Evolutionary conservation across 2,329 filamentous ascomycete species (phyloP).

Genomic region (Lasiodiplodia gonubiensis): DNA sequence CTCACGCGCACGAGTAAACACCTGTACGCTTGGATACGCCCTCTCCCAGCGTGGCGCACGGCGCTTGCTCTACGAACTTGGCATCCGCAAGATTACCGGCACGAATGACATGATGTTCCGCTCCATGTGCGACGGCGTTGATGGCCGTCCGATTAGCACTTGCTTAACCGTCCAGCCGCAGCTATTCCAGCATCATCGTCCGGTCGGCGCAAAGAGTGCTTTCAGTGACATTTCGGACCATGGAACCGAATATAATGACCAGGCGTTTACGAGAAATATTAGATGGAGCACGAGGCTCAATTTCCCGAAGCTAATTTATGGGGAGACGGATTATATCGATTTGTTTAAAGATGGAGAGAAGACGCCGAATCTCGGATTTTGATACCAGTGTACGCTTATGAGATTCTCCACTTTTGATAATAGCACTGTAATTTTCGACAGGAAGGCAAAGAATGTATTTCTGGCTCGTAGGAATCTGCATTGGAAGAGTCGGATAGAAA

Average conservation of each 20-base stretch:
- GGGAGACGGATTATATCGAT: slow-evolving; percentile 30
- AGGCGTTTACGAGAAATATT: slow-evolving; percentile 34
- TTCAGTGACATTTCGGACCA: slow-evolving; percentile 36
- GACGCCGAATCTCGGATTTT: not conserved
- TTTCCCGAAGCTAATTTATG: slow-evolving; percentile 34
- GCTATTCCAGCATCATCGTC: slow-evolving; percentile 36
- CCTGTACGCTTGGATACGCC: slow-evolving; percentile 30
- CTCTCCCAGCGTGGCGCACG: slow-evolving; percentile 34
- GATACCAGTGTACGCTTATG: not conserved
- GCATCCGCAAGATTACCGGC: slow-evolving; percentile 32
- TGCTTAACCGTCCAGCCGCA: slow-evolving; percentile 39
- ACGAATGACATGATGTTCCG: slow-evolving; percentile 45
- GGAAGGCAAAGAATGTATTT: too few species aligned
- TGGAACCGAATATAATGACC: slow-evolving; percentile 32
- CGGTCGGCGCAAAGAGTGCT: slow-evolving; percentile 22
- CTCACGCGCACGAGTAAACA: slow-evolving; percentile 27
- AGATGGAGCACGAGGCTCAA: slow-evolving; percentile 36
- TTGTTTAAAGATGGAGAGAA: slow-evolving; percentile 22
- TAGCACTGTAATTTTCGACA: too few species aligned
- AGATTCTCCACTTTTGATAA: too few species aligned
- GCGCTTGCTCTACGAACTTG: slow-evolving; percentile 39
- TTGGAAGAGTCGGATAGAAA: too few species aligned
- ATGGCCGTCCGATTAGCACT: slow-evolving; percentile 30
- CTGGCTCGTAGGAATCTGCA: too few species aligned
- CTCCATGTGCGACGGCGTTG: slow-evolving; percentile 39